phyloP scores from a whole-genome alignment of 2,329 filamentous ascomycete genomes.

The Paracoccidioides brasiliensis region DNA sequence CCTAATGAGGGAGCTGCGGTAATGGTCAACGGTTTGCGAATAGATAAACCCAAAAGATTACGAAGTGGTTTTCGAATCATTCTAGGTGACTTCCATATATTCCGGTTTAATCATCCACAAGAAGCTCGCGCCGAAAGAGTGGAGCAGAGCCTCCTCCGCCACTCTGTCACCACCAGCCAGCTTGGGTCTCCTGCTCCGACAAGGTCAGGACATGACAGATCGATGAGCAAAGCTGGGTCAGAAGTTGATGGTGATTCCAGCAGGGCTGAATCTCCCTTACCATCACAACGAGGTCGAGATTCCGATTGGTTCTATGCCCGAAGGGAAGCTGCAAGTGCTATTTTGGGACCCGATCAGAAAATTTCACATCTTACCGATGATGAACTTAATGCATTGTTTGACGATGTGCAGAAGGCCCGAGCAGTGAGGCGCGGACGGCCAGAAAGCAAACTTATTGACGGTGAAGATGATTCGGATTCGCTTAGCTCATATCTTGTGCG shows the following conservation, averaged over 20 bases:
- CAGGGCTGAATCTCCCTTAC: constrained; percentile 66
- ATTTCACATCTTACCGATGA: constrained; percentile 84
- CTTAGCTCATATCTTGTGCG: constrained; percentile 73
- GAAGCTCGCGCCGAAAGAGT: constrained; percentile 87
- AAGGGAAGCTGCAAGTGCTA: constrained; percentile 80
- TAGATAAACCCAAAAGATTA: constrained; percentile 71
- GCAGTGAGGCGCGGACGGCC: constrained; percentile 63
- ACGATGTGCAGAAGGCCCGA: constrained; percentile 80
- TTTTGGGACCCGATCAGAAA: constrained; percentile 82
- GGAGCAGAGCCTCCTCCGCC: constrained; percentile 73
- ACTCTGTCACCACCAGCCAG: constrained; percentile 56
- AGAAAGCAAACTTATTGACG: constrained; percentile 42
- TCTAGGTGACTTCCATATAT: constrained; percentile 90
- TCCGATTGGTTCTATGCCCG: constrained; percentile 92
- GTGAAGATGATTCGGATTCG: constrained; percentile 73
- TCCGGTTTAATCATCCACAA: constrained; percentile 94
- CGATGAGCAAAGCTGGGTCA: constrained; percentile 63
- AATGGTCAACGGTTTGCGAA: constrained; percentile 92
- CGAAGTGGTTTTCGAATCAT: constrained; percentile 92
- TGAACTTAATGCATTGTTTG: constrained; percentile 83
- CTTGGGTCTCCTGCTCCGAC: constrained; percentile 51
- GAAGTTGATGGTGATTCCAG: constrained; percentile 61
- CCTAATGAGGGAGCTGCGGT: constrained; percentile 86
- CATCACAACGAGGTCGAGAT: constrained; percentile 55
- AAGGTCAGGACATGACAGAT: constrained; percentile 61